Conservation (phyloP, 1,284 basidiomycete species). For the Ceratobasidium sp. region DNA sequence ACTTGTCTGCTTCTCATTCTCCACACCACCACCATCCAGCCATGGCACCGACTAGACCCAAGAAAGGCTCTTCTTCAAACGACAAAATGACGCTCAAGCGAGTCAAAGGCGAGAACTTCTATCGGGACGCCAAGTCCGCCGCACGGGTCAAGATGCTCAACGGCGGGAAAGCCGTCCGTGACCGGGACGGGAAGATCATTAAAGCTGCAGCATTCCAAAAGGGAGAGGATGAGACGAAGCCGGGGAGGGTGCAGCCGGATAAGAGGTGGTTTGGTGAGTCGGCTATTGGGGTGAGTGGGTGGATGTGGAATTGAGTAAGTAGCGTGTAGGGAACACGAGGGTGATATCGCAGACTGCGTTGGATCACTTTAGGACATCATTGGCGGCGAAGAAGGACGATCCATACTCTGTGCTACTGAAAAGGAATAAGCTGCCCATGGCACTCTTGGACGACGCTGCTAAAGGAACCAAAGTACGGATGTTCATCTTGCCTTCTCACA, state of each 20-base stretch:
- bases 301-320: conserved; percentile 13
- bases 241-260: conserved; percentile 92
- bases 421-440: conserved; percentile 95
- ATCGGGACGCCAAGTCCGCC: conserved; percentile 90
- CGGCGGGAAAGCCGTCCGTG: conserved; percentile 88
- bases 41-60: conserved; percentile 49
- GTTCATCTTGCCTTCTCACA: no score
- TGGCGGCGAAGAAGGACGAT: conserved; percentile 85
- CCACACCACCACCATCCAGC: conserved; percentile 3
- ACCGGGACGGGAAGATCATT: conserved; percentile 90
- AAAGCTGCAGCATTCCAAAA: conserved; percentile 94
- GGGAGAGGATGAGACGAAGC: conserved; percentile 86
- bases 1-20: conserved; percentile 21
- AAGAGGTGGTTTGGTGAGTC: conserved; percentile 89
- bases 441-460: conserved; percentile 85
- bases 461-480: conserved; percentile 82
- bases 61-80: conserved; percentile 33
- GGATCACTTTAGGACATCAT: conserved; percentile 92
- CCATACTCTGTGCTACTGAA: conserved; percentile 93
- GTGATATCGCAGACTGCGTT: conserved; percentile 97
- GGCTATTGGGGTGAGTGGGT: neutral
- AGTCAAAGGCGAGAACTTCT: conserved; percentile 93
- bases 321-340: conserved; percentile 87
- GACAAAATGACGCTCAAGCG: conserved; percentile 66
- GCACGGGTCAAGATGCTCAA: conserved; percentile 89